Percentiles rank a stretch among this genome's conserved stretches.
phyloP scores from a whole-genome alignment of 1,284 basidiomycete species.

The Cryptococcus sp. region DNA sequence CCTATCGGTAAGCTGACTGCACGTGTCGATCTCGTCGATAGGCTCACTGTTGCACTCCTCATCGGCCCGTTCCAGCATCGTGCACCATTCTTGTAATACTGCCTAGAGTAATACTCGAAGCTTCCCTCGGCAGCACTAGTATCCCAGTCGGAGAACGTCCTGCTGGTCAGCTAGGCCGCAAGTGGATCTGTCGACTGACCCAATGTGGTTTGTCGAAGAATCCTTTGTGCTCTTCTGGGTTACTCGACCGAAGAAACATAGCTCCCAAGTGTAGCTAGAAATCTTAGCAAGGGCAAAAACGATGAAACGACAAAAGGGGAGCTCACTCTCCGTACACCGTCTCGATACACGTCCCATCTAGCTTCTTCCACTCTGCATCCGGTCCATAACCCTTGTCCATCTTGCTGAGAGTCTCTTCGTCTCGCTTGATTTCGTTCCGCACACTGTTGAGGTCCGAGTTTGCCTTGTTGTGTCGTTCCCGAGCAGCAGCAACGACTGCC shows the following conservation, averaged over 20 bases:
- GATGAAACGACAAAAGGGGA: conserved; percentile 17
- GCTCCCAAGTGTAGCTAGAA: conserved; percentile 83
- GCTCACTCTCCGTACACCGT: conserved; percentile 83
- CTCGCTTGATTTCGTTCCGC: conserved; percentile 20
- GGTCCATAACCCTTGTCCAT: conserved; percentile 67
- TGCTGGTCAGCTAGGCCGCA: conserved; percentile 41
- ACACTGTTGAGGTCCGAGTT: conserved; percentile 48
- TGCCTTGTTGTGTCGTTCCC: conserved; percentile 53
- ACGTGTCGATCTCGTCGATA: neutral
- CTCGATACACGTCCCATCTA: conserved; percentile 74
- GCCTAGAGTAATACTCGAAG: conserved; percentile 70
- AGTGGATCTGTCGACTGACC: conserved; percentile 66
- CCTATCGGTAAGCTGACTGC: conserved; percentile 47
- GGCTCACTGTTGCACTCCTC: conserved; percentile 42
- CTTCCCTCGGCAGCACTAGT: conserved; percentile 56
- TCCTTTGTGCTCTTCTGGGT: conserved; percentile 85
- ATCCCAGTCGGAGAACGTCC: conserved; percentile 73
- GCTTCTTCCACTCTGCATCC: conserved; percentile 92
- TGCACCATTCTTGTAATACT: conserved; percentile 73
- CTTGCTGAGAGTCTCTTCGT: conserved; percentile 28
- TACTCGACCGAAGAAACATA: conserved; percentile 87
- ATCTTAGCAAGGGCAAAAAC: neutral
- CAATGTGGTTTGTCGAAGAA: conserved; percentile 71
- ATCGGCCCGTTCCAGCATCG: conserved; percentile 98
- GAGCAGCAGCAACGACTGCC: conserved; percentile 50